Evolutionary conservation across 768 basidiomycete species (phyloP), one percentile per base, ranked within the genome.

Genomic region (Boletus rufocinnamomeus): DNA sequence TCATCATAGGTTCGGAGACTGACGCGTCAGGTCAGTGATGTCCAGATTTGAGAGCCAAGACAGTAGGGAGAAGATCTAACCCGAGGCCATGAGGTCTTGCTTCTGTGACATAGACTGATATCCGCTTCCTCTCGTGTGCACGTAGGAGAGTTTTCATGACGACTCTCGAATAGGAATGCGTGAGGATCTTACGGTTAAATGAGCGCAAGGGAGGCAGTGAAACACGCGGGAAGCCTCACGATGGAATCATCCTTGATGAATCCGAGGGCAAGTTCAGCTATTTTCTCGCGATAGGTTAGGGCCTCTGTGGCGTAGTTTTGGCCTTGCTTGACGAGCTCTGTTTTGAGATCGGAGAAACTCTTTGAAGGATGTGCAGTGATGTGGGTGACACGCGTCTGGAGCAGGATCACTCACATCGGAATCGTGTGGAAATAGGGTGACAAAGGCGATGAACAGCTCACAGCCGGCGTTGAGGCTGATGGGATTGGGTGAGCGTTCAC

Each of bases 51-150:
- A 50, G 25, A 21, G 40, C 48, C 32, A 21, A 48, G 19, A 54
- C 1, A 32, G 51, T 44, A 46, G 52, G 53, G 54, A 44, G 50
- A 50, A 61, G 58, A 52, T 78, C 86, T 68, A 71, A 93, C 93
- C 95, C 93, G 65, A 90, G 81, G 67, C 89, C 91, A 71, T 84
- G 85, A 72, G 96, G 95, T 62, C 93, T 84, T 35, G 93, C 92
- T 85, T 98, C 93, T 64, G 96, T 98, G 58, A 99, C 96, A 73
- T 94, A 98, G 40, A 99, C 96, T 68, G 92, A 93, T 74, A 98
- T 93, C 56, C 95, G 84, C 78, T 98, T 98, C 72, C 84, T 85
- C 69, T 88, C 81, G 72, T 96, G 93, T 19, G 97, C 95, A 57
- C 89, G 84, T 47, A 98, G 81, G 52, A 99, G 82, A 37, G 95